Percentiles rank a stretch among this genome's conserved stretches.
These are phyloP conservation scores for Aspergillus sp. DNA, from an alignment of 2,329 filamentous ascomycete genomes.

Conservation along the genomic window DNA sequence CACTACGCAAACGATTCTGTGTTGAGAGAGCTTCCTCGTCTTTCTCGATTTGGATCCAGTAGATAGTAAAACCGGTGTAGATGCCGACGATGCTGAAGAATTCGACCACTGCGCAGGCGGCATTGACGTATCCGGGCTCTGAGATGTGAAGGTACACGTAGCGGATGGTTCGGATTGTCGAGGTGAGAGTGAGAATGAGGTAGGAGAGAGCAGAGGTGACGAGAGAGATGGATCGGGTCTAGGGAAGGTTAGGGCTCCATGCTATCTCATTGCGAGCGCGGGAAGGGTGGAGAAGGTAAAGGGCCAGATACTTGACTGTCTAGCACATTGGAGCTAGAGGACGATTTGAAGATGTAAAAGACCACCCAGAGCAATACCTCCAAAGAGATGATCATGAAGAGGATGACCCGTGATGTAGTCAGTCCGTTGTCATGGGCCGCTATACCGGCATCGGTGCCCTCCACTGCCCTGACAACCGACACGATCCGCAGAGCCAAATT, in stretches of 20 bases:
- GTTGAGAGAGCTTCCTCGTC: conserved; percentile 1
- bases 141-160: conserved; percentile 8
- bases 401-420: conserved; percentile 9
- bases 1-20: neutral
- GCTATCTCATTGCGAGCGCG: no score
- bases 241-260: no score
- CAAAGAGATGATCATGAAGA: conserved; percentile 20
- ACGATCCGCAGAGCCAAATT: conserved; percentile 17
- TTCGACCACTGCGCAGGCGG: conserved; percentile 7
- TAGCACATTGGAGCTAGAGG: neutral
- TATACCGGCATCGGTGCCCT: neutral
- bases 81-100: conserved; percentile 22
- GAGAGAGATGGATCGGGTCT: neutral
- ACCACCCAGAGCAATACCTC: conserved; percentile 23
- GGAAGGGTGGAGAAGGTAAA: no score
- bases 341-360: conserved; percentile 10
- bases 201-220: neutral
- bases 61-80: conserved; percentile 19
- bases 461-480: conserved; percentile 1
- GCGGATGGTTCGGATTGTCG: neutral
- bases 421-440: conserved; percentile 3
- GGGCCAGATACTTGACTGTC: neutral
- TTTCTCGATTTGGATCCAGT: conserved; percentile 20
- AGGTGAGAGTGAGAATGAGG: neutral
- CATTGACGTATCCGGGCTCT: conserved; percentile 12